Conservation (phyloP, 495 filamentous ascomycete species). For the Lasiosphaeria ovina region DNA sequence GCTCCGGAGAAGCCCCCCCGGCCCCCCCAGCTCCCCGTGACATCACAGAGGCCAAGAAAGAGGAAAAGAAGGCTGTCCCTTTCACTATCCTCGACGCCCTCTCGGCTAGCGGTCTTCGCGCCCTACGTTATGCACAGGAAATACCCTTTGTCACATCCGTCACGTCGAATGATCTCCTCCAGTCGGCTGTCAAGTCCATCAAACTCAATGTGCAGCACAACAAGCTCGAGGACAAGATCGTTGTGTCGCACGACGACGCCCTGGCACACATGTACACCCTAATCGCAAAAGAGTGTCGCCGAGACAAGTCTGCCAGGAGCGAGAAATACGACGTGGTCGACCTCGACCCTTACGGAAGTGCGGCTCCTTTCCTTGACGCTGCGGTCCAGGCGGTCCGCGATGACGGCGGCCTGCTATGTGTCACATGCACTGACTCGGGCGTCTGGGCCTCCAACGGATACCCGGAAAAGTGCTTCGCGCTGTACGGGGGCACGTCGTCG, state of each 20-base stretch:
- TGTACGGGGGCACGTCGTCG: constrained; percentile 85
- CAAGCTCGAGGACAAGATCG: constrained; percentile 64
- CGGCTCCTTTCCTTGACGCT: constrained; percentile 85
- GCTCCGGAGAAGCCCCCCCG: background rate
- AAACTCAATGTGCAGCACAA: constrained; percentile 82
- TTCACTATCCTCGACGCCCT: constrained; percentile 92
- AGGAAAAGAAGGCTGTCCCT: constrained; percentile 24
- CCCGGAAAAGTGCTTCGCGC: constrained; percentile 83
- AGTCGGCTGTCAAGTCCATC: constrained; percentile 75
- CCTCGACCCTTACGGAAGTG: constrained; percentile 92
- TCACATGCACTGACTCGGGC: constrained; percentile 93
- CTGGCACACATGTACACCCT: constrained; percentile 83
- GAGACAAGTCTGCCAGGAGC: constrained; percentile 27
- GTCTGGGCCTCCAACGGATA: constrained; percentile 93
- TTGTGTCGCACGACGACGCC: constrained; percentile 73
- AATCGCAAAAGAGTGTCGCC: constrained; percentile 41
- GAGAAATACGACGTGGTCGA: constrained; percentile 88
- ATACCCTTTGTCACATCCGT: constrained; percentile 77
- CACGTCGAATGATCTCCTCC: constrained; percentile 85
- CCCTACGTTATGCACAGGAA: constrained; percentile 87
- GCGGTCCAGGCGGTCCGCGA: constrained; percentile 81
- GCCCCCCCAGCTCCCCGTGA: background rate
- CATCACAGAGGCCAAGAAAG: constrained; percentile 15
- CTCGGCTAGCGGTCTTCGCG: constrained; percentile 90
- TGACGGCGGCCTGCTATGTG: constrained; percentile 82